phyloP scores from a whole-genome alignment of 2,329 filamentous ascomycete species.

The Penicillium sp. region DNA sequence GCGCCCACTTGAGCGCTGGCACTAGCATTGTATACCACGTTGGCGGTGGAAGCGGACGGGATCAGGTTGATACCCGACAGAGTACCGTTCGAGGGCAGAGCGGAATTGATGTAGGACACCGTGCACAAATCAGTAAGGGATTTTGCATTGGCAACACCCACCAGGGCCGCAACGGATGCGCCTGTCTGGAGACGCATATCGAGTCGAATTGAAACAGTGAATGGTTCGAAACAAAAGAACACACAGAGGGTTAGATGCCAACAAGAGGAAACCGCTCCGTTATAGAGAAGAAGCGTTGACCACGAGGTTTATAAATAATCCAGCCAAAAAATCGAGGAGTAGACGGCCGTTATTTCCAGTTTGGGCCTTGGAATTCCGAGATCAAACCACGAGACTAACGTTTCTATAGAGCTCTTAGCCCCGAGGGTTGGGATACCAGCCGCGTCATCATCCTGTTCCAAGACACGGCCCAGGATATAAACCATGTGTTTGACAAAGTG shows the following conservation, averaged over 20 bases:
- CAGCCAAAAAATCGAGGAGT: neutral
- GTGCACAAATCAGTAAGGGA: constrained; percentile 46
- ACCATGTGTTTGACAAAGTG: constrained; percentile 5
- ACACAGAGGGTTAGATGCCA: neutral
- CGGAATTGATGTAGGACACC: constrained; percentile 43
- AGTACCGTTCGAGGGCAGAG: constrained; percentile 45
- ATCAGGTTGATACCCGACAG: constrained; percentile 43
- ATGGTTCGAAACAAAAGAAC: constrained; percentile 6
- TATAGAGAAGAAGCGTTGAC: neutral
- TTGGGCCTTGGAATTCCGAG: neutral
- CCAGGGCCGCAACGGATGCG: constrained; percentile 20
- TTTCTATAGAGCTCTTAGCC: neutral
- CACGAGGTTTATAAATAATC: neutral
- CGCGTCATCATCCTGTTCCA: constrained; percentile 11
- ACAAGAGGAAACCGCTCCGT: neutral
- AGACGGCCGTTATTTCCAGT: constrained; percentile 1
- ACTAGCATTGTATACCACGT: constrained; percentile 38
- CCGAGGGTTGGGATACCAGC: neutral
- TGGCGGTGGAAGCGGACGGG: constrained; percentile 44
- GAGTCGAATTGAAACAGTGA: constrained; percentile 1
- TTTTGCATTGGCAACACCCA: constrained; percentile 31
- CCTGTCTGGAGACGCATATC: constrained; percentile 24
- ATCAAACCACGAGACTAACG: constrained; percentile 4
- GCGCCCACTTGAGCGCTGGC: constrained; percentile 23
- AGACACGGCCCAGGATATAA: neutral